Conservation (phyloP, 371 early-diverging fungal species). For the Haplosporangium sp. region DNA sequence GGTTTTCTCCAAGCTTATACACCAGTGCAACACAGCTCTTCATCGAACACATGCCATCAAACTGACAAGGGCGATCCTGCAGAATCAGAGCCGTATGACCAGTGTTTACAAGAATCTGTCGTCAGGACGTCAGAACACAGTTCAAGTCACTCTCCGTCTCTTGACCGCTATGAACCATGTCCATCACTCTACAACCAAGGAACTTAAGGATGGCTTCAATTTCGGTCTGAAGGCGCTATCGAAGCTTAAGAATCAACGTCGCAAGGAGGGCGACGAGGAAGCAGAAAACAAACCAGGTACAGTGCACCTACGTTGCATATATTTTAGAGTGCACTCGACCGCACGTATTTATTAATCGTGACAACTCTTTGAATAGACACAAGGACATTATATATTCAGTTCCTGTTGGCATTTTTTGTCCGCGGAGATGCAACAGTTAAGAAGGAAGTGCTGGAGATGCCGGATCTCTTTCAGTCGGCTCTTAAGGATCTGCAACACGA, state of each 20-base stretch:
- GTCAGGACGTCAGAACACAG: slow-evolving; percentile 44
- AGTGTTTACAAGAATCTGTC: slow-evolving; percentile 44
- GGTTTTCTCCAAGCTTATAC: slow-evolving; percentile 49
- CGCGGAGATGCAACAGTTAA: slow-evolving; percentile 77
- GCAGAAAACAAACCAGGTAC: slow-evolving; percentile 36
- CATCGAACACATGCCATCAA: slow-evolving; percentile 45
- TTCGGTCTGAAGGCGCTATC: slow-evolving; percentile 43
- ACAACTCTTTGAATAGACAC: slow-evolving; percentile 48
- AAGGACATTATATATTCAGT: slow-evolving; percentile 75
- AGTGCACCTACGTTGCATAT: too few relatives aligned
- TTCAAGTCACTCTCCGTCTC: slow-evolving; percentile 58
- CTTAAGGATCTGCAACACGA: slow-evolving; percentile 77
- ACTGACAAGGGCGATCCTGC: slow-evolving; percentile 43
- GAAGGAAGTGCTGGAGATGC: slow-evolving; percentile 73
- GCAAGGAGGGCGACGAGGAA: slow-evolving; percentile 41
- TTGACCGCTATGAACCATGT: slow-evolving; percentile 61
- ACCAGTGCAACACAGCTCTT: slow-evolving; percentile 52
- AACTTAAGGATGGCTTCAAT: slow-evolving; percentile 51
- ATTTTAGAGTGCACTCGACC: too few relatives aligned
- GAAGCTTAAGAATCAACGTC: slow-evolving; percentile 36
- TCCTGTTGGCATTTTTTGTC: slow-evolving; percentile 80
- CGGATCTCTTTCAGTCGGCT: slow-evolving; percentile 72
- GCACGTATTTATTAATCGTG: too few relatives aligned
- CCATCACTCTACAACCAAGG: slow-evolving; percentile 47
- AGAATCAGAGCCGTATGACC: slow-evolving; percentile 50